A percentile compares a stretch with the other conserved stretches of the same genome.
Evolutionary conservation across 73 alveolate species (phyloP).

Genomic region (Diophrys sp.): DNA sequence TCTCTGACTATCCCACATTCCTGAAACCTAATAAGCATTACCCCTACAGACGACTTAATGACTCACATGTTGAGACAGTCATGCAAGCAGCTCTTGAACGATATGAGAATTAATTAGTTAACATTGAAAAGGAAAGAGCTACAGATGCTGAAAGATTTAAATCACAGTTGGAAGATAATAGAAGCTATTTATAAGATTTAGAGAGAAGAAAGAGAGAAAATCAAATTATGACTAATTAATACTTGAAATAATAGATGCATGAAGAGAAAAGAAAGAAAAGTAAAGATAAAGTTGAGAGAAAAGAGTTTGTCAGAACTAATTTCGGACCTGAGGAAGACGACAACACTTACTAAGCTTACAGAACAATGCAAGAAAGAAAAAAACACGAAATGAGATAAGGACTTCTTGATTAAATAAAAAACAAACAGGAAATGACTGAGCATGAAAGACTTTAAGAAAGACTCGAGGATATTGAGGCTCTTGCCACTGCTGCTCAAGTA

Average conservation of each 20-base stretch:
- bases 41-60: constrained; percentile 36
- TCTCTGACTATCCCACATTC: constrained; percentile 29
- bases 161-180: constrained; percentile 19
- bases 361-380: background rate
- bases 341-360: background rate
- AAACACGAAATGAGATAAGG: constrained; percentile 2
- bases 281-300: constrained; percentile 8
- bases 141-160: constrained; percentile 12
- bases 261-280: background rate
- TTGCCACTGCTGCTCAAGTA: constrained; percentile 9
- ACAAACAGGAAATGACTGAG: constrained; percentile 6
- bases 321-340: constrained; percentile 36
- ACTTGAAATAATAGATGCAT: constrained; percentile 17
- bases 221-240: constrained; percentile 2
- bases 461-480: constrained; percentile 21
- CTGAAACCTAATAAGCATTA: constrained; percentile 23
- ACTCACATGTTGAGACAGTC: constrained; percentile 22
- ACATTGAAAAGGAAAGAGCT: constrained; percentile 11
- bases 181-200: constrained; percentile 13
- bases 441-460: constrained; percentile 18
- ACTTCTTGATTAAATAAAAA: constrained; percentile 11
- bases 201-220: constrained; percentile 22
- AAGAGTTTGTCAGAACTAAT: constrained; percentile 22
- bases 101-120: constrained; percentile 13
- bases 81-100: constrained; percentile 24